Evolutionary conservation across 371 early-diverging fungal genomes (phyloP), one percentile per base, ranked within the genome.

Genomic region (Parasitella parasitica): DNA sequence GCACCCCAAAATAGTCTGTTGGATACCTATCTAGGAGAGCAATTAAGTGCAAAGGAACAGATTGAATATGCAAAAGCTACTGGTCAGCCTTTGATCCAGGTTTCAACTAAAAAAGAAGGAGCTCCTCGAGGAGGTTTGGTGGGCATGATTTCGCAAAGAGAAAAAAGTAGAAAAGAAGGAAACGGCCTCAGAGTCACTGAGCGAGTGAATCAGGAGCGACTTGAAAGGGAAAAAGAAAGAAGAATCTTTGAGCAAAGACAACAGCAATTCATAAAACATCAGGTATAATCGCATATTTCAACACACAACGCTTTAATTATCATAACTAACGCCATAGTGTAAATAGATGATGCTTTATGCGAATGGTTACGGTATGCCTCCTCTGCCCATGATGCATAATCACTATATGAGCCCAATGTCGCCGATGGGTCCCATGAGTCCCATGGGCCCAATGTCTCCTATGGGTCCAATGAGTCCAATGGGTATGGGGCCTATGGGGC

Each of bases 11-110:
- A 77, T 43, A 73, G 72, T 27, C 58, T 80, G 12, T 57, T 78
- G 35, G 79, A 78, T 51, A 75, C 61, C 3, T 73, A 76, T 56
- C 51, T 73, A 5, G 77, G 75, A n/a, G 73, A 77, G 16, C 77
- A 80, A 34, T 60, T 78, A 26, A 77, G 71, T 16, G 82, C 77
- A 18, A 78, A 77, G 52, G 82, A 81, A 49, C 82, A 81, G 50
- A 77, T 76, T 3, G 75, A 76, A 41, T 81, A 73, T 61, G 77
- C 77, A 24, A 73, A 72, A 38, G 79, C 77, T 5, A 81, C 79
- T 2, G 79, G 82, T 1, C 82, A 81, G 38, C 82, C 82, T 16
- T 52, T 81, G 27, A 78, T 81, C 30, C 76, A 81, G 36, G 71
- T 81, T 6, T 73, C 74, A 3, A 58, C 60, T 34, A 81, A 78